These are phyloP conservation scores for Coleophoma crateriformis DNA, from an alignment of 2,329 filamentous ascomycete species.

Conservation along the genomic window DNA sequence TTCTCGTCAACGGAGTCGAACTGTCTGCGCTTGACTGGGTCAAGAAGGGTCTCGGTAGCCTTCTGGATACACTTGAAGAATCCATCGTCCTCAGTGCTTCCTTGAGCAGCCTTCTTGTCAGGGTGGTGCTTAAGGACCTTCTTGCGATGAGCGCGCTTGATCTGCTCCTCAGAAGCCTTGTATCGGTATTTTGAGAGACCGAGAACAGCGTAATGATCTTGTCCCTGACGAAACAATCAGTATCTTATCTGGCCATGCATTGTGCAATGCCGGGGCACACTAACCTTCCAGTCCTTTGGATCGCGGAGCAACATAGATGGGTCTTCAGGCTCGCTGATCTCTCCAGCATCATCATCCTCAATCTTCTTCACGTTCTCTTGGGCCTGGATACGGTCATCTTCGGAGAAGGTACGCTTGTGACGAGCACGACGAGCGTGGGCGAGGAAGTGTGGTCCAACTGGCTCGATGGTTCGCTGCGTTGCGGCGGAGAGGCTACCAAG, in stretches of 20 bases:
- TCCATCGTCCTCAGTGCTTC: constrained; percentile 84
- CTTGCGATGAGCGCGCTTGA: constrained; percentile 98
- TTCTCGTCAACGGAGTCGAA: constrained; percentile 95
- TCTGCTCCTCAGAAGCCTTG: constrained; percentile 93
- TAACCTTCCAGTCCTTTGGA: constrained; percentile 98
- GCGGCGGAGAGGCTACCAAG: constrained; percentile 71
- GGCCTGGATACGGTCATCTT: constrained; percentile 96
- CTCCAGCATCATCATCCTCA: constrained; percentile 82
- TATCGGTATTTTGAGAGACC: constrained; percentile 89
- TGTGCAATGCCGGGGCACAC: constrained; percentile 16
- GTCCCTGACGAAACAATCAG: constrained; percentile 47
- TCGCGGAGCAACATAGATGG: constrained; percentile 86
- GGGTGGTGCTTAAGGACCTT: constrained; percentile 99
- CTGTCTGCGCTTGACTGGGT: constrained; percentile 88
- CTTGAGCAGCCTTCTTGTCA: constrained; percentile 94
- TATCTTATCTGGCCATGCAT: background rate
- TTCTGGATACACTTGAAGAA: constrained; percentile 99
- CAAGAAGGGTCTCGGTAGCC: constrained; percentile 86
- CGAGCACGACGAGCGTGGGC: constrained; percentile 93
- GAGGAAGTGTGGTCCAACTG: constrained; percentile 95
- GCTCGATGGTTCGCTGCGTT: constrained; percentile 85
- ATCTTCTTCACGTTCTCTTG: constrained; percentile 93
- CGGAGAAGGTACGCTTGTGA: constrained; percentile 96
- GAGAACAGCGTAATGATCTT: constrained; percentile 97
- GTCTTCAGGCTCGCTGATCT: constrained; percentile 92